Evolutionary conservation across 345 rosid species (phyloP).

Genomic region (Psidium guajava): DNA sequence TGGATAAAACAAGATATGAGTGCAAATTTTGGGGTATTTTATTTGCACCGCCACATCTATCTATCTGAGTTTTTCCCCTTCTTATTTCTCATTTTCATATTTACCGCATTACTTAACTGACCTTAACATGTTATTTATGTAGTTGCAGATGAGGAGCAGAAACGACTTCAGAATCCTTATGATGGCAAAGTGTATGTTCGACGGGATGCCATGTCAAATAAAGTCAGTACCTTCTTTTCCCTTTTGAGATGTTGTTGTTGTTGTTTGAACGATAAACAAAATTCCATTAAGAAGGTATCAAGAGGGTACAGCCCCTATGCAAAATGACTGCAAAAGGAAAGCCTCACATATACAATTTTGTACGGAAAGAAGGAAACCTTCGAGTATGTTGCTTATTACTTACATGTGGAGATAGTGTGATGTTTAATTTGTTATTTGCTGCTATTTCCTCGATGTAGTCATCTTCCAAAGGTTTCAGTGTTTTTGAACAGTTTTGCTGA

Average conservation of each 20-base stretch:
- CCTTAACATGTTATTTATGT: neutral
- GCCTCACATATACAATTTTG: neutral
- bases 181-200: slow-evolving; percentile 50
- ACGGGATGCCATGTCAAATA: slow-evolving; percentile 18
- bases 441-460: neutral
- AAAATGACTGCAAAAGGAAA: neutral
- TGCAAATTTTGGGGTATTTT: neutral
- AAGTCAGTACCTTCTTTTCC: slow-evolving; percentile 43
- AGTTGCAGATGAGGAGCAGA: slow-evolving; percentile 39
- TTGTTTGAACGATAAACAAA: neutral
- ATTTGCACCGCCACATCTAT: neutral
- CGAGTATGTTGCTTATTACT: neutral
- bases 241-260: neutral
- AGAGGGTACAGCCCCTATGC: neutral
- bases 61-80: neutral
- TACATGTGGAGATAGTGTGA: neutral
- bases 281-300: neutral
- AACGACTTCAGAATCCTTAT: slow-evolving; percentile 34
- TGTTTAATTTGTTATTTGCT: neutral
- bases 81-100: neutral
- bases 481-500: neutral
- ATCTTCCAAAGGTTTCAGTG: neutral
- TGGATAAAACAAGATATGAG: neutral
- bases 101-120: neutral
- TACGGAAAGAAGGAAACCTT: neutral